Conservation (phyloP, 345 rosid species). For the Barbarea vulgaris region DNA sequence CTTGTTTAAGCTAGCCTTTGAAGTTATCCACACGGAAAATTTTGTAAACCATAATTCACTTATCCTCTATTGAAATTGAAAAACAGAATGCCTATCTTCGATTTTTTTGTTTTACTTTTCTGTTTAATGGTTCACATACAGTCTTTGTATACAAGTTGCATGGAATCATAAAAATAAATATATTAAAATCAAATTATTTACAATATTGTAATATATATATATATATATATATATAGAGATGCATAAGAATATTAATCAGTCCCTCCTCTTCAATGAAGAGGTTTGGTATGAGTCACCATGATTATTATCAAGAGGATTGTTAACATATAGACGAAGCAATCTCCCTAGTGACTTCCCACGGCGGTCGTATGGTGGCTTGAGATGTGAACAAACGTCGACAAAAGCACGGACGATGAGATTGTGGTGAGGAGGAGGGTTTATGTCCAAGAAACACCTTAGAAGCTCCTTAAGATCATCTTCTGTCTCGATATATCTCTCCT, state of each 20-base stretch:
- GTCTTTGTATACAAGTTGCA: neutral
- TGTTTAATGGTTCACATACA: constrained; percentile 5
- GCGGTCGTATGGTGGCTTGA: constrained; percentile 36
- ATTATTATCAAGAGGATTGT: constrained; percentile 17
- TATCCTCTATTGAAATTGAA: neutral
- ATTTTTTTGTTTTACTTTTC: neutral
- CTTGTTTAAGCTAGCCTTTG: neutral
- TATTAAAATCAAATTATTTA: neutral
- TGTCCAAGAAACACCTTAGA: constrained; percentile 43
- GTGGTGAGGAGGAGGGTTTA: constrained; percentile 40
- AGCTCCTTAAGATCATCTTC: constrained; percentile 43
- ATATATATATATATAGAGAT: neutral
- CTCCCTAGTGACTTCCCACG: constrained; percentile 41
- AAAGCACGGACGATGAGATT: constrained; percentile 40
- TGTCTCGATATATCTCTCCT: constrained; percentile 34
- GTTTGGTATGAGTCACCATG: neutral
- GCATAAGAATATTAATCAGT: neutral
- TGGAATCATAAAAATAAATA: constrained; percentile 6
- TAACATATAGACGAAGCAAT: constrained; percentile 38
- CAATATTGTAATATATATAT: constrained; percentile 6
- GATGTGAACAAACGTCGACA: constrained; percentile 38
- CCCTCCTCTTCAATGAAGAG: constrained; percentile 7
- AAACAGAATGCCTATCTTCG: neutral
- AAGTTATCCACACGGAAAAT: neutral
- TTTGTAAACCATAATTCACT: neutral